Conservation (phyloP, 257 asterid genomes). For the Coffea eugenioides region DNA sequence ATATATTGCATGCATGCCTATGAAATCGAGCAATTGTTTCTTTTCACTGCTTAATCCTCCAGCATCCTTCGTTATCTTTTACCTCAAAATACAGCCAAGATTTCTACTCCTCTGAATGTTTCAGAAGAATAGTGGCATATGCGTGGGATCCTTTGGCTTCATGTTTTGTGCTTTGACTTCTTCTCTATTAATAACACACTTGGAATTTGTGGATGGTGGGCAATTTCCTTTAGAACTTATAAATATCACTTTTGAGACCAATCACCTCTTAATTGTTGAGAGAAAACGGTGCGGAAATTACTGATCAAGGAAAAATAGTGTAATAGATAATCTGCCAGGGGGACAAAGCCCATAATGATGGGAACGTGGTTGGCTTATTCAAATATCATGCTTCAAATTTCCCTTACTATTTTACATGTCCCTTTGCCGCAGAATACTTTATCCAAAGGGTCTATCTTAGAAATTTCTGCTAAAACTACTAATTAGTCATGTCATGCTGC, state of each 20-base stretch:
- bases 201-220: background rate
- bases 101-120: too few species aligned
- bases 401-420: too few species aligned
- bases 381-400: background rate
- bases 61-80: too few species aligned
- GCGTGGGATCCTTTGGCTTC: background rate
- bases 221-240: background rate
- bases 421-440: background rate
- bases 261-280: background rate
- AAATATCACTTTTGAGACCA: too few species aligned
- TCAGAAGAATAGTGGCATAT: too few species aligned
- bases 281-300: background rate
- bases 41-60: too few species aligned
- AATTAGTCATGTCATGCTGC: background rate
- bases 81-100: too few species aligned
- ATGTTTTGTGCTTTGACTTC: background rate
- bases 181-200: background rate
- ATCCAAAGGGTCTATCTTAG: background rate
- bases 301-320: background rate
- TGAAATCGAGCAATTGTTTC: too few species aligned
- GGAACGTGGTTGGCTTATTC: background rate
- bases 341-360: background rate
- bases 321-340: background rate
- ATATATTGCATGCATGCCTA: too few species aligned
- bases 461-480: background rate